Evolutionary conservation across 169 alveolate genomes (phyloP).

Genomic region (Miamiensis avidus): DNA sequence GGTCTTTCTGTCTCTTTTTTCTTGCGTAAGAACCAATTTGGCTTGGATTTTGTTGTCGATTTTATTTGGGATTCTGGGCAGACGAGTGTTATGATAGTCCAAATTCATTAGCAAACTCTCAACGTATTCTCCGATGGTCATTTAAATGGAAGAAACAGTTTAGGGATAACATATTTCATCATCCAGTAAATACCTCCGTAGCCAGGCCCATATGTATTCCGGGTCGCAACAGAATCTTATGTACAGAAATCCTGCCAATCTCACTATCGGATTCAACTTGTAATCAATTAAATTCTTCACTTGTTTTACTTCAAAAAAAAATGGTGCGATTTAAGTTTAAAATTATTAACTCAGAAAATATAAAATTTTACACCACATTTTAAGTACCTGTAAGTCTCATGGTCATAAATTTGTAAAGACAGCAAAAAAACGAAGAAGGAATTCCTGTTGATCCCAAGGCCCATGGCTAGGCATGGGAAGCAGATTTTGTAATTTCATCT

Average conservation of each 20-base stretch:
- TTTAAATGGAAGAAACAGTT: conserved; percentile 21
- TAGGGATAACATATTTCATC: conserved; percentile 43
- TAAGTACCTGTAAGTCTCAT: conserved; percentile 45
- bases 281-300: conserved; percentile 39
- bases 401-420: conserved; percentile 57
- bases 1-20: conserved; percentile 50
- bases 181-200: conserved; percentile 52
- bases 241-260: conserved; percentile 61
- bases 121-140: conserved; percentile 65
- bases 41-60: conserved; percentile 55
- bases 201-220: conserved; percentile 56
- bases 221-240: conserved; percentile 61
- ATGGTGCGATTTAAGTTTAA: too few relatives aligned
- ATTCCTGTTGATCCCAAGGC: conserved; percentile 66
- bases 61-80: conserved; percentile 67
- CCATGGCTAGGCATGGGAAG: conserved; percentile 62
- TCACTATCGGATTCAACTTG: conserved; percentile 43
- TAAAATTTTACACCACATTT: not conserved
- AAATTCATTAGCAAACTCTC: conserved; percentile 55
- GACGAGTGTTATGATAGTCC: conserved; percentile 54
- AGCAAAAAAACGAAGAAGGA: conserved; percentile 70
- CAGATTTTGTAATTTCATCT: conserved; percentile 59
- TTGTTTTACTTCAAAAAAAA: conserved; percentile 45
- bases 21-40: conserved; percentile 44
- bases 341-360: too few relatives aligned